phyloP scores from a whole-genome alignment of 768 basidiomycete species.

The Coprinellus aureogranulatus region DNA sequence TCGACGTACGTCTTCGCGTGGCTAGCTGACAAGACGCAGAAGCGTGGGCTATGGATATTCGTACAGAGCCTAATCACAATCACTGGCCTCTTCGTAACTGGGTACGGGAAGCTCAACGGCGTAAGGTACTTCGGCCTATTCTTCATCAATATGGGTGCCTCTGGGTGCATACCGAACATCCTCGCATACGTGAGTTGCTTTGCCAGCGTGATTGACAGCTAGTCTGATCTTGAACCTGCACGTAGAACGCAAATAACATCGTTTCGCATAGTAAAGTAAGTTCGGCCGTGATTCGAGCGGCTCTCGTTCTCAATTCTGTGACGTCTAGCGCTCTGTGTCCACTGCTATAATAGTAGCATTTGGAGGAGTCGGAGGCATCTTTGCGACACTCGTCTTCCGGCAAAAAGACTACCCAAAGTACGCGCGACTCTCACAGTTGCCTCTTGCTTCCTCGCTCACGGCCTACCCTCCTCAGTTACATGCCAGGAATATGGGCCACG shows the following conservation, averaged over 20 bases:
- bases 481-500: conserved; percentile 32
- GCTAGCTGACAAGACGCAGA: conserved; percentile 34
- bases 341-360: conserved; percentile 33
- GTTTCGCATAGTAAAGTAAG: conserved; percentile 33
- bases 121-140: conserved; percentile 35
- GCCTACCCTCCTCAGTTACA: too few relatives aligned
- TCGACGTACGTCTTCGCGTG: conserved; percentile 36
- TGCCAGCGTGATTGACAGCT: too few relatives aligned
- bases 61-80: conserved; percentile 31
- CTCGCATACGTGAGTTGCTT: conserved; percentile 35
- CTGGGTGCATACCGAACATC: conserved; percentile 34
- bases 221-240: not conserved
- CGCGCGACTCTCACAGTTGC: too few relatives aligned
- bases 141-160: conserved; percentile 32
- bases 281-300: not conserved
- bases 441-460: too few relatives aligned
- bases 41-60: conserved; percentile 33
- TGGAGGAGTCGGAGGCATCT: conserved; percentile 38
- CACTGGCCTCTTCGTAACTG: conserved; percentile 32
- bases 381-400: conserved; percentile 37
- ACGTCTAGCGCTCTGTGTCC: conserved; percentile 36
- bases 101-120: conserved; percentile 26
- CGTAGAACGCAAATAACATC: conserved; percentile 35
- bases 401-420: conserved; percentile 34
- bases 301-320: not conserved